Percentiles rank a stretch among this genome's conserved stretches.
Evolutionary conservation across 129 eudicot species (phyloP).

Genomic region (Dittrichia graveolens): DNA sequence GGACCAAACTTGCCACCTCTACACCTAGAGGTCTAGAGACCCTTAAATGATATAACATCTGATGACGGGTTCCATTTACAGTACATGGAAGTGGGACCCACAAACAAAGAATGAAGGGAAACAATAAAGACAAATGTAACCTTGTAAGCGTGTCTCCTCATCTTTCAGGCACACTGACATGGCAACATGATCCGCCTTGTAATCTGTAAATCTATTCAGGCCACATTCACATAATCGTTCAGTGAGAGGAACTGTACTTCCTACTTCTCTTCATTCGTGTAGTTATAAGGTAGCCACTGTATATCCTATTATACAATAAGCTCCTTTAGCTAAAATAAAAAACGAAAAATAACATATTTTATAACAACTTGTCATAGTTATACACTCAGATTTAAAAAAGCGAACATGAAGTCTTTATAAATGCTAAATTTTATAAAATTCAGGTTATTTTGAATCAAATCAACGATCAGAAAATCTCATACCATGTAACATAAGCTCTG

Average conservation of each 20-base stretch:
- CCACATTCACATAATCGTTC: not conserved
- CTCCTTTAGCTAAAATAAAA: not conserved
- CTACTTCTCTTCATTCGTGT: constrained; percentile 23
- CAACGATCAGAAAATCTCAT: constrained; percentile 21
- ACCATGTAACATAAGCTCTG: constrained; percentile 73
- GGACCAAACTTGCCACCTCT: no score
- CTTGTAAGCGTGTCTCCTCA: constrained; percentile 16
- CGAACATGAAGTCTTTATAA: not conserved
- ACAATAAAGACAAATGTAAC: not conserved
- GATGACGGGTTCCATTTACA: not conserved
- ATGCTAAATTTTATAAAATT: not conserved
- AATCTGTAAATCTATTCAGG: not conserved
- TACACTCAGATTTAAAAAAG: not conserved
- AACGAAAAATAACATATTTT: not conserved
- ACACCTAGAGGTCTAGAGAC: no score
- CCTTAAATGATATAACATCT: not conserved
- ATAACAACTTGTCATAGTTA: not conserved
- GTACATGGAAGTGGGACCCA: not conserved
- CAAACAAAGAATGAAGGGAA: not conserved
- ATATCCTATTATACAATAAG: constrained; percentile 41
- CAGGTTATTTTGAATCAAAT: not conserved
- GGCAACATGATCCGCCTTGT: not conserved
- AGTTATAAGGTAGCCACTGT: constrained; percentile 41
- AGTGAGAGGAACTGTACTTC: constrained; percentile 18
- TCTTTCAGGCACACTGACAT: constrained; percentile 23